Conservation (phyloP, 208 protist species). For the Trypanosomatidae sp. region DNA sequence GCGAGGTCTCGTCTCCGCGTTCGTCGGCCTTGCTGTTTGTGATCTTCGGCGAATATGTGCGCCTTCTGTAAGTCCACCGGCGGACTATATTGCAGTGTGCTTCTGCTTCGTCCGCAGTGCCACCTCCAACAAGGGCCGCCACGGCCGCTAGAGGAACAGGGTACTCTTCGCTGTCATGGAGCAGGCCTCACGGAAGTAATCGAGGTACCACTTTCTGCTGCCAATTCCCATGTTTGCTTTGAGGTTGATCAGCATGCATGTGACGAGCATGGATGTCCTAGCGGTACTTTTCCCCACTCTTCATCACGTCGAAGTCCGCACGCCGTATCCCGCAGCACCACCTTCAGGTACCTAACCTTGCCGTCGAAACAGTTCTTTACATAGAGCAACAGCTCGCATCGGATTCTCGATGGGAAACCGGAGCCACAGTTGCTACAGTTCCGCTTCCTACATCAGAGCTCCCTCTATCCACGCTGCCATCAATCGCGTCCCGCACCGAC, state of each 20-base stretch:
- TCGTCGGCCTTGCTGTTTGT: slow-evolving; percentile 1
- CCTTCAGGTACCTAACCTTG: slow-evolving; percentile 63
- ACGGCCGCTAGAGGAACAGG: slow-evolving; percentile 37
- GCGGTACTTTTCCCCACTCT: slow-evolving; percentile 62
- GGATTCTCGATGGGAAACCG: slow-evolving; percentile 52
- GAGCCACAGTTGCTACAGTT: slow-evolving; percentile 47
- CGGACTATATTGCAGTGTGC: not conserved
- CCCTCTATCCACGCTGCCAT: slow-evolving; percentile 1
- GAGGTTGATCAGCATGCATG: slow-evolving; percentile 65
- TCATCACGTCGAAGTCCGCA: slow-evolving; percentile 70
- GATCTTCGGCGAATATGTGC: slow-evolving; percentile 3
- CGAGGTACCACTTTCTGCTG: slow-evolving; percentile 57
- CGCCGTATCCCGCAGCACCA: slow-evolving; percentile 54
- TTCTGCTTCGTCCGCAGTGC: slow-evolving; percentile 15
- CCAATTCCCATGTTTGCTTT: slow-evolving; percentile 64
- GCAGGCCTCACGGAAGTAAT: slow-evolving; percentile 49
- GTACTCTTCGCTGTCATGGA: slow-evolving; percentile 33
- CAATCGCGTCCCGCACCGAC: not conserved
- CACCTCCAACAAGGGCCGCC: slow-evolving; percentile 40
- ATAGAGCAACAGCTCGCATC: slow-evolving; percentile 71
- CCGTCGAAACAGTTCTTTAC: slow-evolving; percentile 42
- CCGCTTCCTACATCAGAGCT: slow-evolving; percentile 26
- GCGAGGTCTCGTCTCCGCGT: not conserved
- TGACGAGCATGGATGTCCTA: slow-evolving; percentile 72
- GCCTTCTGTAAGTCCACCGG: not conserved